These are phyloP conservation scores for Silene uniflora DNA, from an alignment of 148 eudicot genomes.

Conservation along the genomic window DNA sequence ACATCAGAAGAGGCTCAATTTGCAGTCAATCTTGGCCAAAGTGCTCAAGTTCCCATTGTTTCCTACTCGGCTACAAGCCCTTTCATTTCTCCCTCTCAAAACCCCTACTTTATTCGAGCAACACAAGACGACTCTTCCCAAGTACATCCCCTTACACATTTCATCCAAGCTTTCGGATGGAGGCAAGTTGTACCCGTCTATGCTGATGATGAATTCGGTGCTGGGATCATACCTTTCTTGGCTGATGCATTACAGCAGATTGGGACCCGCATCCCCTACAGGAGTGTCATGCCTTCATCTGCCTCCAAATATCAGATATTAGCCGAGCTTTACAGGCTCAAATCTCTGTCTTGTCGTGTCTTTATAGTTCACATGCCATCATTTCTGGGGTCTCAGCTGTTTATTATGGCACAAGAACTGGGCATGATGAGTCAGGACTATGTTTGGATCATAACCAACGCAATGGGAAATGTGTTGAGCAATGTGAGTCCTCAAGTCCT, in stretches of 20 bases:
- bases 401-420: slow-evolving; percentile 38
- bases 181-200: slow-evolving; percentile 48
- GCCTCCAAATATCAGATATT: slow-evolving; percentile 40
- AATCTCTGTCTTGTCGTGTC: slow-evolving; percentile 55
- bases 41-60: slow-evolving; percentile 51
- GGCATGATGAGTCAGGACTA: slow-evolving; percentile 68
- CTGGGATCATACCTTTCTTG: slow-evolving; percentile 45
- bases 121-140: slow-evolving; percentile 42
- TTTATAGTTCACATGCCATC: slow-evolving; percentile 62
- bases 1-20: slow-evolving; percentile 55
- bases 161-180: slow-evolving; percentile 64
- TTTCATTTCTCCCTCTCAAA: slow-evolving; percentile 37
- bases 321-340: slow-evolving; percentile 46
- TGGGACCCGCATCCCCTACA: slow-evolving; percentile 30
- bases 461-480: slow-evolving; percentile 39
- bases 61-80: slow-evolving; percentile 58
- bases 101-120: slow-evolving; percentile 56
- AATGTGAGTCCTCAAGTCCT: slow-evolving; percentile 27
- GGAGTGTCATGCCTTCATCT: slow-evolving; percentile 39
- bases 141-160: slow-evolving; percentile 41
- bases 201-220: slow-evolving; percentile 44
- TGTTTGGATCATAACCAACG: slow-evolving; percentile 65
- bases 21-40: slow-evolving; percentile 41
- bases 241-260: slow-evolving; percentile 32
- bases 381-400: slow-evolving; percentile 41